These are phyloP conservation scores for Fusarium anguioides DNA, from an alignment of 2,329 filamentous ascomycete species.

Conservation along the genomic window DNA sequence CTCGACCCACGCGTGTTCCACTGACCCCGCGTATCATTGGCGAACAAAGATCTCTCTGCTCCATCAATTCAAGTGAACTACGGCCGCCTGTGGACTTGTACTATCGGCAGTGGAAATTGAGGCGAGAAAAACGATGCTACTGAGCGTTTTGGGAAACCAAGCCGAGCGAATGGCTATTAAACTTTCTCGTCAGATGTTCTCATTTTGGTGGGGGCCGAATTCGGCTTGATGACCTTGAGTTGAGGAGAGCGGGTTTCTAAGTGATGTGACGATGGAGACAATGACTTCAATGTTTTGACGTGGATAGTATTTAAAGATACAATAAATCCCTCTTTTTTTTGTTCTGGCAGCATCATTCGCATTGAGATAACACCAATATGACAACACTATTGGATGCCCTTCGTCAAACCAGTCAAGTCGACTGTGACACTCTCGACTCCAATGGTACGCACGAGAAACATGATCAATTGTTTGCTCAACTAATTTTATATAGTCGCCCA, in stretches of 20 bases:
- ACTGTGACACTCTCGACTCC: conserved; percentile 53
- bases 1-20: conserved; percentile 32
- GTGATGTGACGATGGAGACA: neutral
- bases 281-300: neutral
- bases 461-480: neutral
- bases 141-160: conserved; percentile 30
- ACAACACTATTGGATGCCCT: conserved; percentile 44
- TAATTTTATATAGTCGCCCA: conserved; percentile 45
- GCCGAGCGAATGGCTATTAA: conserved; percentile 26
- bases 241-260: neutral
- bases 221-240: conserved; percentile 12
- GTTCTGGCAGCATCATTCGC: neutral
- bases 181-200: conserved; percentile 17
- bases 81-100: conserved; percentile 15
- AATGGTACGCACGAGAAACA: conserved; percentile 40
- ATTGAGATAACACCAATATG: conserved; percentile 32
- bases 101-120: conserved; percentile 16
- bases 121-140: conserved; percentile 8
- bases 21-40: conserved; percentile 33
- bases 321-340: neutral
- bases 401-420: conserved; percentile 46
- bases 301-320: neutral
- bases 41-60: neutral
- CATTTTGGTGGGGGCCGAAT: conserved; percentile 13
- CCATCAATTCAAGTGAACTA: conserved; percentile 9